phyloP scores from a whole-genome alignment of 1,139 yeast genomes.

The Candida anutae region DNA sequence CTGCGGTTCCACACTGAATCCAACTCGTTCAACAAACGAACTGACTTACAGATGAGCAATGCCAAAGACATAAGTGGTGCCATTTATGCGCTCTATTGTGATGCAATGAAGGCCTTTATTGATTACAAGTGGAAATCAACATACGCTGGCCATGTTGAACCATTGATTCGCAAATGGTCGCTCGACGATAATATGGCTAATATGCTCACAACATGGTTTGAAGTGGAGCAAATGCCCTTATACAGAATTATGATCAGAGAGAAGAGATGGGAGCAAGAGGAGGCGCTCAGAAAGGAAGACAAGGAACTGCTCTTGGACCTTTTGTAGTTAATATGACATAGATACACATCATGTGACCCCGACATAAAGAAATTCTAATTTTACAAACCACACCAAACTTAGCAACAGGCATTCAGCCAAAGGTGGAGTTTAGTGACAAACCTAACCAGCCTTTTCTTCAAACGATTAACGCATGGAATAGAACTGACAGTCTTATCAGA shows the following conservation, averaged over 20 bases:
- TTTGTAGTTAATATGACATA: slow-evolving; percentile 11
- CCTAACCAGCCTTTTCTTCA: too few species aligned
- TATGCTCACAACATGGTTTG: slow-evolving; percentile 16
- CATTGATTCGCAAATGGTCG: slow-evolving; percentile 33
- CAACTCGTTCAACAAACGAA: slow-evolving; percentile 20
- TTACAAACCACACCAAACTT: too few species aligned
- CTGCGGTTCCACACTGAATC: slow-evolving; percentile 13
- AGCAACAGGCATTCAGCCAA: too few species aligned
- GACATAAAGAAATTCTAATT: too few species aligned
- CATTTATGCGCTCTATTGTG: slow-evolving; percentile 16
- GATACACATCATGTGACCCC: too few species aligned
- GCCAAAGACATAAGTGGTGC: slow-evolving; percentile 4
- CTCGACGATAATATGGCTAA: slow-evolving; percentile 22
- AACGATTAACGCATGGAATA: too few species aligned
- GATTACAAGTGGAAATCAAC: slow-evolving; percentile 22
- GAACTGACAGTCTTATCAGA: too few species aligned
- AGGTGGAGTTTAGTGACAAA: too few species aligned
- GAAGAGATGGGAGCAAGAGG: slow-evolving; percentile 22
- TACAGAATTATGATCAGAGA: slow-evolving; percentile 19
- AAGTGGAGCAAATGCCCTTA: slow-evolving; percentile 12
- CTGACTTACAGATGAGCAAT: background rate
- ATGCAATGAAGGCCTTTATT: slow-evolving; percentile 20
- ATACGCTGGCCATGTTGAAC: slow-evolving; percentile 23
- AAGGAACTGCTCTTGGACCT: slow-evolving; percentile 30
- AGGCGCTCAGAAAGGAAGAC: slow-evolving; percentile 16